Percentiles rank a stretch among this genome's conserved stretches.
These are phyloP conservation scores for Aspergillus baeticus DNA, from an alignment of 495 filamentous ascomycete genomes.

Conservation along the genomic window DNA sequence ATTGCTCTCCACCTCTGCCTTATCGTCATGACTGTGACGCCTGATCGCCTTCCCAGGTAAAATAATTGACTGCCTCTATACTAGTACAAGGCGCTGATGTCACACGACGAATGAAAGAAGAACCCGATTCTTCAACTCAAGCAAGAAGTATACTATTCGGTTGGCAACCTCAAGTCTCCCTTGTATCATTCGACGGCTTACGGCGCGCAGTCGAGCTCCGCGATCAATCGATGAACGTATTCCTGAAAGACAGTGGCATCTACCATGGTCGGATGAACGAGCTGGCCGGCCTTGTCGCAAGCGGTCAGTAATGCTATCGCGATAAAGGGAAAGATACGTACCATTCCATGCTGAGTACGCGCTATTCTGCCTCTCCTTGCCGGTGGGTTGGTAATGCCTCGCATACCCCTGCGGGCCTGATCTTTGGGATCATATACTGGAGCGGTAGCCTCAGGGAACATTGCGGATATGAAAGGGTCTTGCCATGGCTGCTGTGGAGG, in stretches of 20 bases:
- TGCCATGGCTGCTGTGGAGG: not conserved
- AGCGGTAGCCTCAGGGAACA: not conserved
- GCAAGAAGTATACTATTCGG: no score
- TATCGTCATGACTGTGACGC: no score
- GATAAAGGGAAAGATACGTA: not conserved
- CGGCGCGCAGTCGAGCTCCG: not conserved
- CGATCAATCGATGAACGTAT: slow-evolving; percentile 2
- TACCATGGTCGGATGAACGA: slow-evolving; percentile 2
- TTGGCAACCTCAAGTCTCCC: no score
- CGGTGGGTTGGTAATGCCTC: not conserved
- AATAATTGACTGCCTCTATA: no score
- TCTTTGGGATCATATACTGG: not conserved
- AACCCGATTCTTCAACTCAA: no score
- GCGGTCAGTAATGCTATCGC: not conserved
- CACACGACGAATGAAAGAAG: no score
- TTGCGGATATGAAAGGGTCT: not conserved
- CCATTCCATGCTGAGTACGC: not conserved
- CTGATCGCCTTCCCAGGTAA: no score
- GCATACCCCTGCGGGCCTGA: slow-evolving; percentile 1
- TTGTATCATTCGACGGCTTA: not conserved
- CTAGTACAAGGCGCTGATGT: no score
- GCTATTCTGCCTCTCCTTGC: not conserved
- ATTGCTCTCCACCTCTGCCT: no score
- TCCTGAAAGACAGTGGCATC: slow-evolving; percentile 4
- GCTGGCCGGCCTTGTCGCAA: not conserved